These are phyloP conservation scores for Eutypa lata DNA, from an alignment of 2,329 filamentous ascomycete species.

Conservation along the genomic window DNA sequence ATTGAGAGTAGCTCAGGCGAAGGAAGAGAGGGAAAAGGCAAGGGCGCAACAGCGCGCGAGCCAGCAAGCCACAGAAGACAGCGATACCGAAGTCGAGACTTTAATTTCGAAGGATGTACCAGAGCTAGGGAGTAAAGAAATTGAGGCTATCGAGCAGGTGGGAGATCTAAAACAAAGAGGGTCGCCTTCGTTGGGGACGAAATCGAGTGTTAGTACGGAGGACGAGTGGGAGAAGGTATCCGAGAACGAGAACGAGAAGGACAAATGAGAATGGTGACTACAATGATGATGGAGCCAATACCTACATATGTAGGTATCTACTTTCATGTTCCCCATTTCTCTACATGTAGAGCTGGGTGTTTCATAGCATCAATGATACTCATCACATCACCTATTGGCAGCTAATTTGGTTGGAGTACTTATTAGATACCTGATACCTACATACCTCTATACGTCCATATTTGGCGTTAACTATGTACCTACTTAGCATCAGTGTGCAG, in stretches of 20 bases:
- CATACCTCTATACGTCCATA: background rate
- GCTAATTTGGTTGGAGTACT: background rate
- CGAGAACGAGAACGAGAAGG: slow-evolving; percentile 62
- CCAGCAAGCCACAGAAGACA: slow-evolving; percentile 37
- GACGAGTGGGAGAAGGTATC: slow-evolving; percentile 98
- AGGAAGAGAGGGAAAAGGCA: slow-evolving; percentile 39
- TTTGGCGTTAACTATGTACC: too few species aligned
- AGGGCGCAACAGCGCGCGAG: slow-evolving; percentile 32
- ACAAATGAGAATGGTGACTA: slow-evolving; percentile 35
- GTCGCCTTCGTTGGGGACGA: slow-evolving; percentile 39
- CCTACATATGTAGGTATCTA: background rate
- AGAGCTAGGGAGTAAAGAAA: slow-evolving; percentile 36
- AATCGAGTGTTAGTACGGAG: slow-evolving; percentile 72
- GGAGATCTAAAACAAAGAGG: slow-evolving; percentile 50
- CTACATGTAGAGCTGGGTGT: background rate
- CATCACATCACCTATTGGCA: background rate
- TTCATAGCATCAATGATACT: background rate
- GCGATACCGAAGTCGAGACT: slow-evolving; percentile 51
- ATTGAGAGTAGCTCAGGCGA: slow-evolving; percentile 46
- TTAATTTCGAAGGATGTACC: slow-evolving; percentile 20
- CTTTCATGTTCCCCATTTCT: background rate
- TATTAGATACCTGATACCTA: background rate
- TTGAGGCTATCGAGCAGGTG: slow-evolving; percentile 38
- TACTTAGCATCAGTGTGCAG: background rate
- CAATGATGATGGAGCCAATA: background rate